These are phyloP conservation scores for Spatholobus suberectus DNA, from an alignment of 306 rosid genomes.

Conservation along the genomic window DNA sequence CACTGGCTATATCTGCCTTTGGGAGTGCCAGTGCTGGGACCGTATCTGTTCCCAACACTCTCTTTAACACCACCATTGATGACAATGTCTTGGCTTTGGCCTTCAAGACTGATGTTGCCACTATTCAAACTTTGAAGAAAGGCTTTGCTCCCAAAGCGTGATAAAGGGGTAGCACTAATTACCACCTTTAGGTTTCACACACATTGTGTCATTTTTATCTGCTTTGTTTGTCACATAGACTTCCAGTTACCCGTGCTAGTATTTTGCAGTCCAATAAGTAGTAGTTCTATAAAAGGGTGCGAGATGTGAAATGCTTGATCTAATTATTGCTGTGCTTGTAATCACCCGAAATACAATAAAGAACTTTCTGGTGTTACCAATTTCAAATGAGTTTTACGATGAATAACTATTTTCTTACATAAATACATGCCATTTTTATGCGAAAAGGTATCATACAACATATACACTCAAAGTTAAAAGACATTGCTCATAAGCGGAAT, in stretches of 20 bases:
- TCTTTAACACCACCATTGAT: slow-evolving; percentile 52
- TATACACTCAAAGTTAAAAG: no score
- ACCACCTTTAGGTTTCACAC: background rate
- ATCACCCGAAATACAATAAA: background rate
- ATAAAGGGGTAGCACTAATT: background rate
- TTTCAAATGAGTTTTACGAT: background rate
- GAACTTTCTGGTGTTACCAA: background rate
- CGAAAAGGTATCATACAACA: no score
- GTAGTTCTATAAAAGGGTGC: background rate
- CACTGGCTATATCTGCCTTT: slow-evolving; percentile 56
- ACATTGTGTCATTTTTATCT: background rate
- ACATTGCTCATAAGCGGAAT: no score
- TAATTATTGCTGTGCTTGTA: background rate
- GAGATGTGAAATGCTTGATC: background rate
- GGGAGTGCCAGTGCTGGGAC: slow-evolving; percentile 59
- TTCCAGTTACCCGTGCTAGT: background rate
- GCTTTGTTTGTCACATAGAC: background rate
- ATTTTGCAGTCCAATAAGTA: background rate
- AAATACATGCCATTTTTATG: no score
- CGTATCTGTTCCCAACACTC: slow-evolving; percentile 46
- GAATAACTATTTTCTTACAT: no score
- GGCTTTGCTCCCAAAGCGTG: slow-evolving; percentile 31
- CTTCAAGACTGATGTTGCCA: slow-evolving; percentile 54
- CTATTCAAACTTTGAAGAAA: slow-evolving; percentile 53
- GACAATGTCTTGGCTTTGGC: slow-evolving; percentile 55